Evolutionary conservation across 2,329 filamentous ascomycete genomes (phyloP).

Genomic region (Colletotrichum filicis): DNA sequence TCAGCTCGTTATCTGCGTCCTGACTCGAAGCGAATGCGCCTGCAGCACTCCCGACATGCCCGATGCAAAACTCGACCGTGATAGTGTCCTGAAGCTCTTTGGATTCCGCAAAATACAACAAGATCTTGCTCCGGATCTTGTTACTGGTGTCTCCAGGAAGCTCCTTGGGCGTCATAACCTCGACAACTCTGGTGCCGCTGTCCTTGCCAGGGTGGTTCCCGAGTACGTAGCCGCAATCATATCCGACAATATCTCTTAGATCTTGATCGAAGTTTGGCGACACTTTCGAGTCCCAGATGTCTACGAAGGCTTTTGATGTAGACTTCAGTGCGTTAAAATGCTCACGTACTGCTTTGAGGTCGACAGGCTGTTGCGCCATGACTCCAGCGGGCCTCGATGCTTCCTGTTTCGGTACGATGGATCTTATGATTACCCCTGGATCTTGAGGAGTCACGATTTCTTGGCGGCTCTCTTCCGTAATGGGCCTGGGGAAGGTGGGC

Average conservation of each 20-base stretch:
- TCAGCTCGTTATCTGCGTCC: not conserved
- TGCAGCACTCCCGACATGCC: not conserved
- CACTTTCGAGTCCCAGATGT: not conserved
- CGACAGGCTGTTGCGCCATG: not conserved
- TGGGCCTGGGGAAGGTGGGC: not conserved
- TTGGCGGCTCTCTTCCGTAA: not conserved
- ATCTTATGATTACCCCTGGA: not conserved
- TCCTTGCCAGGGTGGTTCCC: not conserved
- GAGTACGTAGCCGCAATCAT: constrained; percentile 3
- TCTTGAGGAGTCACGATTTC: no score
- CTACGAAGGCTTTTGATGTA: not conserved
- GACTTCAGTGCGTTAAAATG: not conserved
- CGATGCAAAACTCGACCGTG: not conserved
- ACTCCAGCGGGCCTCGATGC: not conserved
- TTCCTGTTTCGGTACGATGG: no score
- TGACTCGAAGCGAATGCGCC: not conserved
- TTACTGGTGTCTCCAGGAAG: not conserved
- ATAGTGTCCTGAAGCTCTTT: not conserved
- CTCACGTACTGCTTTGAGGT: not conserved
- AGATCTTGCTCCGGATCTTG: not conserved
- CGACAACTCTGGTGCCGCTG: not conserved
- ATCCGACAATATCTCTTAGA: not conserved
- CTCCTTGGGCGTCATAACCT: not conserved
- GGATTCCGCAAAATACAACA: not conserved
- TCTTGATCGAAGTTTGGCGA: no score